Evolutionary conservation across 1,284 basidiomycete species (phyloP).

Genomic region (Chondrostereum purpureum): DNA sequence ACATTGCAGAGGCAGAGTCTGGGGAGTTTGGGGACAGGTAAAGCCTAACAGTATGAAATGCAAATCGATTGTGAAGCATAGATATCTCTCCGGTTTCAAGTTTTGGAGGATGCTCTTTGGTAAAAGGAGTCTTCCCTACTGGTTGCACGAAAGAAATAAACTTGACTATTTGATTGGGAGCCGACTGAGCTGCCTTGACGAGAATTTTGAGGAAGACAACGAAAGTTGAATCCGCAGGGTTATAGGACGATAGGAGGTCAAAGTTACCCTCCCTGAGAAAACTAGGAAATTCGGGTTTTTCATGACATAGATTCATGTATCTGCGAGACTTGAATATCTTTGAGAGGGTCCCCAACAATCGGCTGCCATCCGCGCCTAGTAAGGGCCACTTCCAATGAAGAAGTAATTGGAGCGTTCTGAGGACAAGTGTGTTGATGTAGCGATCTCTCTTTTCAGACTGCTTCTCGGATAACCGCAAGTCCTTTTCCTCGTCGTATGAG

Average conservation of each 20-base stretch:
- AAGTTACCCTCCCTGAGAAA: slow-evolving; percentile 69
- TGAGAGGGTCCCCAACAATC: slow-evolving; percentile 60
- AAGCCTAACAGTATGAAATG: slow-evolving; percentile 71
- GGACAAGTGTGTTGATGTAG: slow-evolving; percentile 54
- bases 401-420: slow-evolving; percentile 57
- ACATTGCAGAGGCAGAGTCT: slow-evolving; percentile 45
- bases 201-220: slow-evolving; percentile 78
- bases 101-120: slow-evolving; percentile 46
- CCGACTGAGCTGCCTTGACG: slow-evolving; percentile 33
- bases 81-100: slow-evolving; percentile 54
- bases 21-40: slow-evolving; percentile 57
- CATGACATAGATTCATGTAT: slow-evolving; percentile 73
- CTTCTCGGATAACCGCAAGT: slow-evolving; percentile 29
- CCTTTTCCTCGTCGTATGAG: slow-evolving; percentile 42
- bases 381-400: slow-evolving; percentile 72
- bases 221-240: slow-evolving; percentile 66
- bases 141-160: slow-evolving; percentile 78
- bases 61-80: slow-evolving; percentile 83
- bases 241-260: slow-evolving; percentile 45
- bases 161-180: slow-evolving; percentile 52
- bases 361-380: slow-evolving; percentile 40
- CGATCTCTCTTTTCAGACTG: slow-evolving; percentile 60
- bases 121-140: slow-evolving; percentile 64
- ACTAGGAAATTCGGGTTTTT: slow-evolving; percentile 68
- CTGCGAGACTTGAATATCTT: slow-evolving; percentile 78